Conservation (phyloP, 805 yeast species). For the Dipodascus geniculatus region DNA sequence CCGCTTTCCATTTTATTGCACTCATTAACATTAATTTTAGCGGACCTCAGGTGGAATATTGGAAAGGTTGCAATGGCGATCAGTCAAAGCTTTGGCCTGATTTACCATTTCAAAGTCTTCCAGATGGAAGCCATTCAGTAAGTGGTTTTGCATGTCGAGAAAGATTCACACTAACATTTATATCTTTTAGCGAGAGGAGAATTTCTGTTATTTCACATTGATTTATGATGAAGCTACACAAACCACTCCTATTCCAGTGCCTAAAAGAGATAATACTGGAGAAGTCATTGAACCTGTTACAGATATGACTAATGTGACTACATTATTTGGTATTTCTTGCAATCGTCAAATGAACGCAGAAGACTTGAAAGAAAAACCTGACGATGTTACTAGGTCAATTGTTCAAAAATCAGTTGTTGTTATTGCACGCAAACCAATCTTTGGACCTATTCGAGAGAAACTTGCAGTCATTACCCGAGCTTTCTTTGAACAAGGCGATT, state of each 20-base stretch:
- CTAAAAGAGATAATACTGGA: conserved; percentile 28
- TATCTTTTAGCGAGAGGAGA: conserved; percentile 61
- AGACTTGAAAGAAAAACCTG: conserved; percentile 42
- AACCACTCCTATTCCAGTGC: conserved; percentile 33
- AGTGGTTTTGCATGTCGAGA: neutral
- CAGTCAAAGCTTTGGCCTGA: conserved; percentile 59
- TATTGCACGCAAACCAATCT: conserved; percentile 75
- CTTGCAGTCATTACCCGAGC: conserved; percentile 79
- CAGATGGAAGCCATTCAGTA: conserved; percentile 82
- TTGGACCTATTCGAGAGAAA: conserved; percentile 77
- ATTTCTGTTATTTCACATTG: conserved; percentile 81
- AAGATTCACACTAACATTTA: neutral
- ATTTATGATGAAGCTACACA: conserved; percentile 48
- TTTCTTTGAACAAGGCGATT: conserved; percentile 71
- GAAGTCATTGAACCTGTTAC: conserved; percentile 27
- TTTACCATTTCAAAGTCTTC: conserved; percentile 87
- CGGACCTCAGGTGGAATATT: conserved; percentile 93
- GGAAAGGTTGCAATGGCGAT: conserved; percentile 45
- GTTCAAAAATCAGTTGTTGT: conserved; percentile 89
- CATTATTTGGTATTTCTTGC: conserved; percentile 92
- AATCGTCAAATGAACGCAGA: conserved; percentile 67
- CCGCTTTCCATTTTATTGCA: neutral
- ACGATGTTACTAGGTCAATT: conserved; percentile 69
- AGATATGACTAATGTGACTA: conserved; percentile 36
- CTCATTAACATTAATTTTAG: conserved; percentile 26